These are phyloP conservation scores for Powellomyces hirtus DNA, from an alignment of 192 early-diverging fungal genomes.

Conservation along the genomic window DNA sequence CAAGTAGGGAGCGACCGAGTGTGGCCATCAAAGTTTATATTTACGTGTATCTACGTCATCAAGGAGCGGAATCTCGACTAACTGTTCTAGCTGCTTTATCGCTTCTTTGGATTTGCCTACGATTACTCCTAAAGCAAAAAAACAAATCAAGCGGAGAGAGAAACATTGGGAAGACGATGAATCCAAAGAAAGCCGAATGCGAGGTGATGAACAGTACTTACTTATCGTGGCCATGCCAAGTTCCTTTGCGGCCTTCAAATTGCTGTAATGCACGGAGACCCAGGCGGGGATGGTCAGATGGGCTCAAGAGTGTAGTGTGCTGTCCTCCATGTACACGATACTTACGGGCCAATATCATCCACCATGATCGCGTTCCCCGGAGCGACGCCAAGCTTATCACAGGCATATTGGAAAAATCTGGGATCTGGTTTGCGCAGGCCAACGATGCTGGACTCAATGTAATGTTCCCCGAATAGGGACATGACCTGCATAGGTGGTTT, in stretches of 20 bases:
- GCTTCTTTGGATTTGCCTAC: conserved; percentile 51
- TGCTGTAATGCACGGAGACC: conserved; percentile 27
- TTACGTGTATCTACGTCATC: conserved; percentile 19
- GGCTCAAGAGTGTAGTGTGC: too few relatives aligned
- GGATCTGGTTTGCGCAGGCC: conserved; percentile 85
- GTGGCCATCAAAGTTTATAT: conserved; percentile 26
- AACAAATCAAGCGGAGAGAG: too few relatives aligned
- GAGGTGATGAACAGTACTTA: conserved; percentile 6
- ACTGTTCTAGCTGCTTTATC: conserved; percentile 44
- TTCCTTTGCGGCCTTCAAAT: conserved; percentile 65
- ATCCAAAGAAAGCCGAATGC: background rate
- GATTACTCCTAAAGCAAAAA: conserved; percentile 34
- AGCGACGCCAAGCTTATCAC: conserved; percentile 63
- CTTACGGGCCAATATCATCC: conserved; percentile 75
- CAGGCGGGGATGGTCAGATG: background rate
- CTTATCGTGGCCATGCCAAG: conserved; percentile 73
- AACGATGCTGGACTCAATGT: conserved; percentile 72
- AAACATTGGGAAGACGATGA: too few relatives aligned
- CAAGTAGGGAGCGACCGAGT: too few relatives aligned
- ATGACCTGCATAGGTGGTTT: conserved; percentile 32
- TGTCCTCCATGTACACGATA: too few relatives aligned
- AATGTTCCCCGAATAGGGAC: conserved; percentile 60
- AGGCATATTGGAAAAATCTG: conserved; percentile 67
- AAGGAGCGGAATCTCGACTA: conserved; percentile 31
- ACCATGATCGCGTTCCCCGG: conserved; percentile 73